Evolutionary conservation across 257 asterid genomes (phyloP), one percentile per base, ranked within the genome.

Genomic region (Jasminum sambac): DNA sequence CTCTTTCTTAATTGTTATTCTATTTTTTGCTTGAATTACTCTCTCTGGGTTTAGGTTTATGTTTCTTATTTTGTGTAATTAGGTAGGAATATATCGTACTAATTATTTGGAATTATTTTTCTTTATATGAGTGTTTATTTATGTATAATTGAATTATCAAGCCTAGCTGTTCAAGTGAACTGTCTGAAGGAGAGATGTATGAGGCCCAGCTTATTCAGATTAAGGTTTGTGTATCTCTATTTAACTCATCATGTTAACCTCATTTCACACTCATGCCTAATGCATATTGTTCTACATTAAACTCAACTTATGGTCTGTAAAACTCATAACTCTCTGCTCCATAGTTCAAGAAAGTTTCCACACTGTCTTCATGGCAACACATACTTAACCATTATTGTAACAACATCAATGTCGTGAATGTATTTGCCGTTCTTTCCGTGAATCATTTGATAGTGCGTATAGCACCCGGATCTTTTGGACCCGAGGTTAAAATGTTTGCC

Each of bases 141-240:
- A 70, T 77, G 42, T 26, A 13, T 26, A 3, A 69, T 75, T 68
- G 67, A 24, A 72, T 69, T 63, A 14, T 74, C 84, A 71, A 94
- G 99, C 99, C 99, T 80, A 96, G 99, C 41, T 94, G 99, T 75
- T 94, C 97, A 41, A 91, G 91, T 71, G 95, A 91, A 86, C 88
- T 94, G 73, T 81, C 88, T 48, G 78, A 76, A 78, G 84, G 79
- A 44, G 80, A 88, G 46, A 73, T 79, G 82, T 79, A 90, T 43
- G 88, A 82, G 37, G 96, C 86, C 14, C 96, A 91, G 81, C 92
- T 94, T 68, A 82, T 94, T 81, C 96, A 84, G 79, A 89, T 94
- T 71, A 94, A 79, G 97, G 99, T 94, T 74, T 72, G 73, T 36
- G 34, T 4, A 26, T 41, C 66, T 77, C 64, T 41, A 7, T 24